Conservation (phyloP, 805 yeast genomes). For the Nakazawaea wickerhamii region DNA sequence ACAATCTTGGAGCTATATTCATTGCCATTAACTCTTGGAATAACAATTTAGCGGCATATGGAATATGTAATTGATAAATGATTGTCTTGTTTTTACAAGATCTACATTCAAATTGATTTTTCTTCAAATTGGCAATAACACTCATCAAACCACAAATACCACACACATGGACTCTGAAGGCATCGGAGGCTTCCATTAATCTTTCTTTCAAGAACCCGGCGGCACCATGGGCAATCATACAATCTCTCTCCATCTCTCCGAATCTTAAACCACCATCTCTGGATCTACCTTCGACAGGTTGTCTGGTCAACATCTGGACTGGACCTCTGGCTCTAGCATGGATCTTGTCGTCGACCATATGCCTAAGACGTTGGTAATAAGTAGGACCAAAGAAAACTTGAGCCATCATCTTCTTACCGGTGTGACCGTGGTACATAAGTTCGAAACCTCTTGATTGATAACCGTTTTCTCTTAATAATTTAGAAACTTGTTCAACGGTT, state of each 20-base stretch:
- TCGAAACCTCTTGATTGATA: constrained; percentile 98
- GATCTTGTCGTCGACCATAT: constrained; percentile 98
- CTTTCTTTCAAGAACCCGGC: constrained; percentile 97
- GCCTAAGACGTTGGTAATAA: constrained; percentile 96
- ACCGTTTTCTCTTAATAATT: constrained; percentile 88
- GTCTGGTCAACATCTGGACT: constrained; percentile 94
- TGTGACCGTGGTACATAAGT: constrained; percentile 97
- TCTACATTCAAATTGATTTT: constrained; percentile 97
- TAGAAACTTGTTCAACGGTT: constrained; percentile 95
- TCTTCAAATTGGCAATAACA: constrained; percentile 94
- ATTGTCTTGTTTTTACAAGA: constrained; percentile 98
- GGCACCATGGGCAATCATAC: constrained; percentile 99
- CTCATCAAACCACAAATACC: constrained; percentile 98
- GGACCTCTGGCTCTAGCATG: constrained; percentile 99
- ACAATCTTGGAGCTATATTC: constrained; percentile 96
- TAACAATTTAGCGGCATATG: constrained; percentile 95
- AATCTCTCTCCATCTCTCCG: constrained; percentile 99
- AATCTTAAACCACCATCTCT: constrained; percentile 99
- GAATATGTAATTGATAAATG: constrained; percentile 95
- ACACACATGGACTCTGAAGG: constrained; percentile 96
- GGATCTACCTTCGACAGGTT: constrained; percentile 98
- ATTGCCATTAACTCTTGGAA: constrained; percentile 99
- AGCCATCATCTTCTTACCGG: constrained; percentile 96
- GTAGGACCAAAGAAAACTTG: constrained; percentile 99
- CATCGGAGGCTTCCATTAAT: constrained; percentile 98